Evolutionary conservation across 352 stramenopile species (phyloP), one percentile per base, ranked within the genome.

Genomic region (Phytophthora quininea): DNA sequence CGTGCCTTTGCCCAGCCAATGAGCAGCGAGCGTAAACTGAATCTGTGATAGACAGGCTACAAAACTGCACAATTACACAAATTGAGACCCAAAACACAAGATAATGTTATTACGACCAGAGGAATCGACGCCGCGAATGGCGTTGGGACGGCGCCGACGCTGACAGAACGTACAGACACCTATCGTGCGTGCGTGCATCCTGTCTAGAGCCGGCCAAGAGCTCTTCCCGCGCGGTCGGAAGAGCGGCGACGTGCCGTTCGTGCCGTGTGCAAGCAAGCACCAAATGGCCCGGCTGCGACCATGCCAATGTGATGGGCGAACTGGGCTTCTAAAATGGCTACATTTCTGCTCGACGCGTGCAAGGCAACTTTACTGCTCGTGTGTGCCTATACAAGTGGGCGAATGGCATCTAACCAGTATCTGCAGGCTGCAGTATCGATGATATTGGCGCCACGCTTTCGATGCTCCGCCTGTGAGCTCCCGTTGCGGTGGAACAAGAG

Each of bases 281-380:
- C 40, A 47, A 47, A 24, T 47, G 10, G 9, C 40, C 40, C 40
- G 10, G 15, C 40, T 9, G 12, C 19, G 40, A 4, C 3, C 10
- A 49, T 27, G 43, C 6, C 43, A n/a, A 24, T n/a, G 12, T 49
- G 43, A 49, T 49, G 43, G 43, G 43, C 43, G 43, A 49, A 49
- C 43, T 49, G 43, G 43, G 43, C 43, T 49, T 49, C 29, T n/a
- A n/a, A 47, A 6, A 49, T 49, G 43, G 43, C 12, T 49, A 27
- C 43, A 49, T 24, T 24, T 24, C 19, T 24, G 19, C 19, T 24
- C 19, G 19, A 24, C 19, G 19, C 19, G 19, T 24, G 19, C 19
- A 24, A 24, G 19, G 19, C 19, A 24, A 24, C 19, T 24, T 24
- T 24, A 24, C 19, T 24, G 19, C 19, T 24, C 19, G 19, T 24